Evolutionary conservation across 495 filamentous ascomycete species (phyloP).

Genomic region (Stereocaulon alpinum): DNA sequence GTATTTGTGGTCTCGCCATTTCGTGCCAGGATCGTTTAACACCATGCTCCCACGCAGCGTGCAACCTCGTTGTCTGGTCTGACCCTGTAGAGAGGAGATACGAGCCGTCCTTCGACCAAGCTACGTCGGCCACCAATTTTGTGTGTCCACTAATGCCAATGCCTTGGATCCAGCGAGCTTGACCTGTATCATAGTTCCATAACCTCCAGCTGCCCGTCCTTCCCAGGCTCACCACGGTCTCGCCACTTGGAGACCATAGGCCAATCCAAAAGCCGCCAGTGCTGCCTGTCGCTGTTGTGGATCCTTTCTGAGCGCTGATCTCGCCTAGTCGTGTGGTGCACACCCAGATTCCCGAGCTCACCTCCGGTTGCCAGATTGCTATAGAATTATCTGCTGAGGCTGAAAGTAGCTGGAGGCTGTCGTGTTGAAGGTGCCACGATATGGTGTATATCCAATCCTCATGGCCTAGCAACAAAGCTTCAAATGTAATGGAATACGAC

Average conservation of each 20-base stretch:
- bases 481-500: slow-evolving; percentile 77
- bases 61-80: slow-evolving; percentile 91
- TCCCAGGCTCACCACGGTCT: slow-evolving; percentile 65
- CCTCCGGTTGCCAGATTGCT: slow-evolving; percentile 81
- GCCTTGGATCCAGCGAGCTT: slow-evolving; percentile 61
- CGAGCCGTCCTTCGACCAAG: slow-evolving; percentile 73
- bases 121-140: slow-evolving; percentile 62
- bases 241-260: slow-evolving; percentile 76
- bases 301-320: slow-evolving; percentile 85
- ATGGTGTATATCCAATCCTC: slow-evolving; percentile 97
- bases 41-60: slow-evolving; percentile 65
- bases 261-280: slow-evolving; percentile 94
- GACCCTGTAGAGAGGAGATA: slow-evolving; percentile 82
- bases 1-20: slow-evolving; percentile 89
- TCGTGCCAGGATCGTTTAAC: slow-evolving; percentile 71
- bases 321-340: slow-evolving; percentile 77
- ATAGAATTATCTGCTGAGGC: slow-evolving; percentile 93
- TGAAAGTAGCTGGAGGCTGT: slow-evolving; percentile 64
- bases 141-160: slow-evolving; percentile 79
- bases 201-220: slow-evolving; percentile 88
- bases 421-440: slow-evolving; percentile 52
- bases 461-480: slow-evolving; percentile 88
- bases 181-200: slow-evolving; percentile 50
- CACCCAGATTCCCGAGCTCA: slow-evolving; percentile 78
- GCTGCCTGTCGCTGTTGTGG: slow-evolving; percentile 89